These are phyloP conservation scores for Colletotrichum paranaense DNA, from an alignment of 2,329 filamentous ascomycete species.

Conservation along the genomic window DNA sequence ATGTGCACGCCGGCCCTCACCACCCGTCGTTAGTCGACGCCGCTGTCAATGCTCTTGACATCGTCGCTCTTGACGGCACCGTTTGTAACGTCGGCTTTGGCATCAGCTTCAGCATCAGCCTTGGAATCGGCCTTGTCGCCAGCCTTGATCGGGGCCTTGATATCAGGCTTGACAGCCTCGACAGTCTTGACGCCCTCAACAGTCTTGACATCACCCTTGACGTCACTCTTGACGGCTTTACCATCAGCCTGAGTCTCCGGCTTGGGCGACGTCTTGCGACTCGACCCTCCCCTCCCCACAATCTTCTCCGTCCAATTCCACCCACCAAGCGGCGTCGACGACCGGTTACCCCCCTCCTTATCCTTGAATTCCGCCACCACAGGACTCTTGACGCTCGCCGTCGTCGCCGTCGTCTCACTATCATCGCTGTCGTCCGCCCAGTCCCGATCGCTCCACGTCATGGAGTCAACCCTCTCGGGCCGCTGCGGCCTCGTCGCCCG, in stretches of 20 bases:
- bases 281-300: slow-evolving; percentile 51
- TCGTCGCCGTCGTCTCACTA: slow-evolving; percentile 47
- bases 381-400: slow-evolving; percentile 25
- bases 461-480: slow-evolving; percentile 57
- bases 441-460: slow-evolving; percentile 75
- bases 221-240: background rate
- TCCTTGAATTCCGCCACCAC: slow-evolving; percentile 38
- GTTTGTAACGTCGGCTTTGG: too few relatives aligned
- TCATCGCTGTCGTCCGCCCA: slow-evolving; percentile 66
- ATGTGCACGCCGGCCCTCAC: background rate
- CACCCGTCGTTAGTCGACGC: background rate
- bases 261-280: slow-evolving; percentile 21
- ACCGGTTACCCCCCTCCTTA: slow-evolving; percentile 35
- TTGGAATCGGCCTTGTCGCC: too few relatives aligned
- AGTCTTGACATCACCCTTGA: too few relatives aligned
- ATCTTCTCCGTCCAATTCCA: slow-evolving; percentile 69
- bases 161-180: too few relatives aligned
- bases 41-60: background rate
- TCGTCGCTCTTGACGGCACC: background rate
- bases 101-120: too few relatives aligned
- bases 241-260: background rate
- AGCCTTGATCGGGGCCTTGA: too few relatives aligned
- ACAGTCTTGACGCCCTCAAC: too few relatives aligned
- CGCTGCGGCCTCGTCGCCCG: slow-evolving; percentile 6
- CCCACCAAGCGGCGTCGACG: slow-evolving; percentile 40